Evolutionary conservation across 2,329 filamentous ascomycete genomes (phyloP).

Genomic region (Colletotrichum sp.): DNA sequence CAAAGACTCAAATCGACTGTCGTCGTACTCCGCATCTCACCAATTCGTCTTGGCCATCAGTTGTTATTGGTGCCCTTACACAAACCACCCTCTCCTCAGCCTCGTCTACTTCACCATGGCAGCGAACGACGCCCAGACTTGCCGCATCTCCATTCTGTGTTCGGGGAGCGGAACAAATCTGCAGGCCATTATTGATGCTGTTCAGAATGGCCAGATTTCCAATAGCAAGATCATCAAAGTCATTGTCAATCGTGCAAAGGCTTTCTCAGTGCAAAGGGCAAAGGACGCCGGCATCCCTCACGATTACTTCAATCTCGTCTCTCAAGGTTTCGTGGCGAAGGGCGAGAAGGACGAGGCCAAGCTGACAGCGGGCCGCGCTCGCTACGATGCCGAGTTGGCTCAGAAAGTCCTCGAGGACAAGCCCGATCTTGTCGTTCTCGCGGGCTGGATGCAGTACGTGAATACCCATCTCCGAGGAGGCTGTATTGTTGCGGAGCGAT

Average conservation of each 20-base stretch:
- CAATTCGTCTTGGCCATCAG: neutral
- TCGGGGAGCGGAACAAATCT: conserved; percentile 80
- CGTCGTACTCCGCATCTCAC: neutral
- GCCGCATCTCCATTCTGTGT: conserved; percentile 70
- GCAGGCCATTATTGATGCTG: conserved; percentile 69
- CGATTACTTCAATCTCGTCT: conserved; percentile 81
- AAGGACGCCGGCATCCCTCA: conserved; percentile 68
- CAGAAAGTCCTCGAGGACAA: conserved; percentile 65
- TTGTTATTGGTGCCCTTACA: neutral
- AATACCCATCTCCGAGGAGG: neutral
- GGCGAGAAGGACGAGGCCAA: conserved; percentile 64
- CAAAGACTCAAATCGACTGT: neutral
- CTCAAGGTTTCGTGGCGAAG: conserved; percentile 66
- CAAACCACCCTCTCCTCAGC: neutral
- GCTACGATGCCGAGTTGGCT: conserved; percentile 79
- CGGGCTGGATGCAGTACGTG: conserved; percentile 68
- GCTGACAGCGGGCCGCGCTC: conserved; percentile 62
- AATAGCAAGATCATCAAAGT: conserved; percentile 50
- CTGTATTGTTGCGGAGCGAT: neutral
- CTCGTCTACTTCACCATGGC: neutral
- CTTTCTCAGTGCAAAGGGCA: conserved; percentile 39
- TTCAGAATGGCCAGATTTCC: conserved; percentile 42
- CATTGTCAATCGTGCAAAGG: conserved; percentile 53
- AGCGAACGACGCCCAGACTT: conserved; percentile 21
- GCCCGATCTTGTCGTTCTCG: conserved; percentile 80